These are phyloP conservation scores for Micractinium conductrix DNA, from an alignment of 139 green algal species.

Conservation along the genomic window DNA sequence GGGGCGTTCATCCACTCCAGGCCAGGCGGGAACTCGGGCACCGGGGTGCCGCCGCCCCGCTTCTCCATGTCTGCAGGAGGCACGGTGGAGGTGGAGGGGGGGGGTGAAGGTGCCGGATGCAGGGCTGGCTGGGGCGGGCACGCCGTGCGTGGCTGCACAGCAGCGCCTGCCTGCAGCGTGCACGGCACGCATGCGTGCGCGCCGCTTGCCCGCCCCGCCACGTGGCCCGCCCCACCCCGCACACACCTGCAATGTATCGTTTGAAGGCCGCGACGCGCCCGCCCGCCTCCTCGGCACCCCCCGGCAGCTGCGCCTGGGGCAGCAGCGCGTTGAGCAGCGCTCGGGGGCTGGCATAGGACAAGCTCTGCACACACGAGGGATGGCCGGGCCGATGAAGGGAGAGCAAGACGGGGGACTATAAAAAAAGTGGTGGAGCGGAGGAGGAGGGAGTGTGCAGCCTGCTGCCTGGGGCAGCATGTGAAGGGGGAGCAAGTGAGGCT, in stretches of 20 bases:
- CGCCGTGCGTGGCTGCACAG: too few species aligned
- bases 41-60: constrained; percentile 53
- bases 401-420: neutral
- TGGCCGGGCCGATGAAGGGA: neutral
- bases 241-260: constrained; percentile 63
- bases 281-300: too few species aligned
- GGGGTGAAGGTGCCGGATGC: neutral
- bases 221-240: too few species aligned
- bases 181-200: too few species aligned
- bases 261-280: constrained; percentile 66
- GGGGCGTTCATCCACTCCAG: constrained; percentile 71
- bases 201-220: too few species aligned
- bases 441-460: neutral
- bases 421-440: too few species aligned
- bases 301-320: constrained; percentile 36
- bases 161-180: too few species aligned
- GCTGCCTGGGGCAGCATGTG: too few species aligned
- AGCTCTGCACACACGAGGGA: constrained; percentile 43
- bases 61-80: constrained; percentile 56
- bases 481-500: neutral
- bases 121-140: neutral
- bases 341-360: constrained; percentile 65
- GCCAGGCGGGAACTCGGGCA: constrained; percentile 72
- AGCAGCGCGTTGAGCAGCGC: constrained; percentile 72
- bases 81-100: neutral